These are phyloP conservation scores for Aquilaria yunnanensis DNA, from an alignment of 345 rosid species.

Conservation along the genomic window DNA sequence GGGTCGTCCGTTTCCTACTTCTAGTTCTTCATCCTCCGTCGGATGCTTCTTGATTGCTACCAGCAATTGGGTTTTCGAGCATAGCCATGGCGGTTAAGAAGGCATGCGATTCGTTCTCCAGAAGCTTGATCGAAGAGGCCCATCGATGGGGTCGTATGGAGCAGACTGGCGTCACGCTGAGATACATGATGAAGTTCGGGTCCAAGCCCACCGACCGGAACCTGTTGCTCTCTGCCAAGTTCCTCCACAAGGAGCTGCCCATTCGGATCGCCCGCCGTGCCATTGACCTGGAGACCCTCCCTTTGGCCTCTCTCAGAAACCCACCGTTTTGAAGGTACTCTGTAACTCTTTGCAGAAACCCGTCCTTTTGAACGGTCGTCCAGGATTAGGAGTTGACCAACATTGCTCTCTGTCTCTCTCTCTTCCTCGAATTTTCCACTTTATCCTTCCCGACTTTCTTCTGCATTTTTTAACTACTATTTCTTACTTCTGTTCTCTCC, in stretches of 20 bases:
- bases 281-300: slow-evolving; percentile 73
- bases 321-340: slow-evolving; percentile 69
- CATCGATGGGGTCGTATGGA: slow-evolving; percentile 88
- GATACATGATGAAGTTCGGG: slow-evolving; percentile 97
- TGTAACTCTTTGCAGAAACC: too few relatives aligned
- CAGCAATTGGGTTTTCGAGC: too few relatives aligned
- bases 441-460: too few relatives aligned
- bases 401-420: too few relatives aligned
- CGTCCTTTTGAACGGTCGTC: too few relatives aligned
- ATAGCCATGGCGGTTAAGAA: slow-evolving; percentile 70
- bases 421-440: too few relatives aligned
- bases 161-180: slow-evolving; percentile 81
- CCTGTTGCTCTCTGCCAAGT: slow-evolving; percentile 75
- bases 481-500: too few relatives aligned
- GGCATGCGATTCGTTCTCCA: slow-evolving; percentile 42
- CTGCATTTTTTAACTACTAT: too few relatives aligned
- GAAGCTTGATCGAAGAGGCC: slow-evolving; percentile 65
- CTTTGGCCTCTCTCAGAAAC: slow-evolving; percentile 74
- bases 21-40: too few relatives aligned
- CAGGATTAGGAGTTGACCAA: too few relatives aligned
- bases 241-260: slow-evolving; percentile 84
- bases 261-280: slow-evolving; percentile 82
- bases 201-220: slow-evolving; percentile 57
- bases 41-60: too few relatives aligned
- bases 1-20: too few relatives aligned